phyloP scores from a whole-genome alignment of 2,329 filamentous ascomycete genomes.

The Bipolaris zeicola region DNA sequence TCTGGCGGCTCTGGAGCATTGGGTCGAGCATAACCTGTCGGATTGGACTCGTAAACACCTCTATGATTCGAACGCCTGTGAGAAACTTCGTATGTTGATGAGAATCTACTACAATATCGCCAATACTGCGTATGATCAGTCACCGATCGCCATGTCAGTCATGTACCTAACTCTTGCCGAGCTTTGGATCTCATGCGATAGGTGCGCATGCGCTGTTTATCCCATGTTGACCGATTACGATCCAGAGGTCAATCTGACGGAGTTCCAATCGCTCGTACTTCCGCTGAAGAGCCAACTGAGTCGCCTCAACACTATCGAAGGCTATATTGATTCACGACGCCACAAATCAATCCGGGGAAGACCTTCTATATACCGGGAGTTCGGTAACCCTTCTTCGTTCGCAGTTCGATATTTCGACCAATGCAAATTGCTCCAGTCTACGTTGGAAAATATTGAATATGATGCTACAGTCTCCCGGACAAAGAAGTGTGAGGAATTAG shows the following conservation, averaged over 20 bases:
- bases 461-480: constrained; percentile 38
- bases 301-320: constrained; percentile 55
- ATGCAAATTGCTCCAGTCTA: constrained; percentile 50
- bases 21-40: constrained; percentile 53
- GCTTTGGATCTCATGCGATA: constrained; percentile 65
- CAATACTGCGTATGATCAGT: constrained; percentile 40
- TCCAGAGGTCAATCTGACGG: constrained; percentile 49
- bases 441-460: constrained; percentile 48
- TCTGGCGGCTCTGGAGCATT: constrained; percentile 58
- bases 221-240: constrained; percentile 56
- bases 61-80: constrained; percentile 32
- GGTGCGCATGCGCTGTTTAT: constrained; percentile 47
- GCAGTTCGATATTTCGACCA: constrained; percentile 56
- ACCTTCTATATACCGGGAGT: constrained; percentile 48
- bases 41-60: constrained; percentile 48
- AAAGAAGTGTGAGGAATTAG: constrained; percentile 32
- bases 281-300: constrained; percentile 53
- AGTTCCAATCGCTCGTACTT: constrained; percentile 56
- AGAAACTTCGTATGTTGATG: constrained; percentile 18
- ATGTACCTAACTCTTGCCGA: constrained; percentile 64
- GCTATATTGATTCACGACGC: constrained; percentile 52
- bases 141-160: constrained; percentile 57
- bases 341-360: constrained; percentile 13
- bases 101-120: constrained; percentile 24
- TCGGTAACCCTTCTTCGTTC: constrained; percentile 50